Evolutionary conservation across 176 grass and related monocot species (phyloP), one percentile per base, ranked within the genome.

Genomic region (Eleusine coracana): DNA sequence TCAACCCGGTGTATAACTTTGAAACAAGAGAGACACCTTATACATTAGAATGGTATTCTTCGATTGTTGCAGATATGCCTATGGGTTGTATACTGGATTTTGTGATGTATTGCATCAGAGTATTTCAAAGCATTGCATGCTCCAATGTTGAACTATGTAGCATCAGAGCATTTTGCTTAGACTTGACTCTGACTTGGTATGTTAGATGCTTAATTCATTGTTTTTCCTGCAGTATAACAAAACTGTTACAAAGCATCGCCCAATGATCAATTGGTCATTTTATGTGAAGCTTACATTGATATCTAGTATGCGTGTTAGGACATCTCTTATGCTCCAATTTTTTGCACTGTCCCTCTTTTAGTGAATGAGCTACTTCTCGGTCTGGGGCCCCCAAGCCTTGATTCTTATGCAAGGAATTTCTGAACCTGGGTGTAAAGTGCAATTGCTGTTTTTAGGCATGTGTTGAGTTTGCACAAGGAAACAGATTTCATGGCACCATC

Each of bases 151-250:
- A 31, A 5, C n/a, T 55, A n/a, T 44, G 31, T 66, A 68, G 21
- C 3, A 52, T 40, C 42, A 74, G 12, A 74, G 36, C 46, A 74
- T 34, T 80, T 74, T 12, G 72, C 18, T 41, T 9, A 52, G 9
- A 67, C 59, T 65, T 74, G 27, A 67, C 61, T 59, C 48, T 56
- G 18, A 42, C 25, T 66, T 86, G 17, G 25, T 59, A 25, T 3
- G 15, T 21, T 62, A 70, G 25, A 60, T 82, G 71, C 52, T 87
- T 18, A 79, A 74, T 66, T 41, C 16, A 18, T 66, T 80, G 13
- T 62, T 74, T 54, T 31, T 58, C 21, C 56, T 29, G 40, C 0
- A 17, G 79, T 70, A 70, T 70, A 68, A 76, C 9, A 56, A 40
- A n/a, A 64, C 29, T 42, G 28, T 38, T 74, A 48, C 29, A 61